Conservation (phyloP, 176 grass and related monocot genomes). For the Bothriochloa decipiens region DNA sequence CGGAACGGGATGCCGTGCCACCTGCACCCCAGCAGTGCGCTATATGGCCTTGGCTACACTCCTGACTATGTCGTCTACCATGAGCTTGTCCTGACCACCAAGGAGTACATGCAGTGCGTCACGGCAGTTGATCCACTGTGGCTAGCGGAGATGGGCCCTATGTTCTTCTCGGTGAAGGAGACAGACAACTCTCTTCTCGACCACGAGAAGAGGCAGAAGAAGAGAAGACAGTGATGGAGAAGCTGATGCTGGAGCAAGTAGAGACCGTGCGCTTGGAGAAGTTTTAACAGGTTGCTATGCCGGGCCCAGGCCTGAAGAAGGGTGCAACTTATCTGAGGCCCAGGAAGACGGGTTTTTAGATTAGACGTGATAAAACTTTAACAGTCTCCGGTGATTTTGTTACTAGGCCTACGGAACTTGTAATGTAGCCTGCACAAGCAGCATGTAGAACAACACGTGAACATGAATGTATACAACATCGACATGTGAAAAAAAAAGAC, state of each 20-base stretch:
- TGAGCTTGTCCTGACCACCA: conserved; percentile 88
- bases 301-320: conserved; percentile 85
- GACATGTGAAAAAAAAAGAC: too few species aligned
- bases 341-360: conserved; percentile 76
- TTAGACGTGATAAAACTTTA: conserved; percentile 8
- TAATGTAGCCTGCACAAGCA: conserved; percentile 6
- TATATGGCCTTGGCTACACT: conserved; percentile 88
- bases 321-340: conserved; percentile 77
- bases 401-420: not conserved
- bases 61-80: conserved; percentile 93
- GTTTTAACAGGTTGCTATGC: conserved; percentile 91
- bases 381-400: conserved; percentile 27
- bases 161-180: conserved; percentile 97
- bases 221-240: conserved; percentile 85
- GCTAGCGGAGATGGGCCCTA: conserved; percentile 91
- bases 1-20: conserved; percentile 96
- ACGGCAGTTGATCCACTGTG: conserved; percentile 90
- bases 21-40: conserved; percentile 88
- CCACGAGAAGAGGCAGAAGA: conserved; percentile 92
- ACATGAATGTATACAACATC: conserved; percentile 29
- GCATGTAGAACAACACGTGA: conserved; percentile 20
- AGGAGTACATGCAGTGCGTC: conserved; percentile 99
- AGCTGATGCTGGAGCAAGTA: conserved; percentile 73
- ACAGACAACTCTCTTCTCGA: conserved; percentile 84
- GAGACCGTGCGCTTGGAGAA: conserved; percentile 54